Evolutionary conservation across 2,329 filamentous ascomycete genomes (phyloP).

Genomic region (Fusarium sororula): DNA sequence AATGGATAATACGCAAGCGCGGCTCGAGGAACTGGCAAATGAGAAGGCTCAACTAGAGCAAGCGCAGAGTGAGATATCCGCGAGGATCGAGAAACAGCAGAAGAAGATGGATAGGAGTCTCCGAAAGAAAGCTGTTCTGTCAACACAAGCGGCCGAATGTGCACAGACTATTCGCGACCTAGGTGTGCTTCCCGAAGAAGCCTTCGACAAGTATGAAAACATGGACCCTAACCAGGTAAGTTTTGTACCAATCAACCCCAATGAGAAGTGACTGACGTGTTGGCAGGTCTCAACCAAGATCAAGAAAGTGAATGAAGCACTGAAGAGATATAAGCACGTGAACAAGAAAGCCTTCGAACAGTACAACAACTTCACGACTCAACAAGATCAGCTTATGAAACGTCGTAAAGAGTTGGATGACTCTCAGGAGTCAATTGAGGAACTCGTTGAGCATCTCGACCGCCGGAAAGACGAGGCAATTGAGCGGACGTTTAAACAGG

Average conservation of each 20-base stretch:
- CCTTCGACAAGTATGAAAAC: slow-evolving; percentile 88
- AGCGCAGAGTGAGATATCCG: slow-evolving; percentile 78
- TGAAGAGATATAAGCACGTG: slow-evolving; percentile 97
- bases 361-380: slow-evolving; percentile 95
- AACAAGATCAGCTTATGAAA: slow-evolving; percentile 86
- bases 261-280: slow-evolving; percentile 14
- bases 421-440: slow-evolving; percentile 87
- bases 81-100: slow-evolving; percentile 83
- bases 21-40: slow-evolving; percentile 65
- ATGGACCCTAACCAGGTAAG: slow-evolving; percentile 80
- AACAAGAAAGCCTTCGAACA: slow-evolving; percentile 99
- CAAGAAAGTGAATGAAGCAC: slow-evolving; percentile 88
- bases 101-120: slow-evolving; percentile 92
- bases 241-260: slow-evolving; percentile 5
- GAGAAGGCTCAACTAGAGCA: slow-evolving; percentile 72
- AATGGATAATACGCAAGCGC: slow-evolving; percentile 63
- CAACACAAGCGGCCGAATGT: slow-evolving; percentile 80
- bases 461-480: slow-evolving; percentile 98
- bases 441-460: slow-evolving; percentile 91
- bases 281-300: slow-evolving; percentile 70
- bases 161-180: slow-evolving; percentile 91
- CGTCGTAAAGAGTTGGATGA: slow-evolving; percentile 87
- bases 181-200: slow-evolving; percentile 91
- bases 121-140: slow-evolving; percentile 84
- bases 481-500: slow-evolving; percentile 97